Evolutionary conservation across 441 rosid genomes (phyloP).

Genomic region (Euphorbia corollata): DNA sequence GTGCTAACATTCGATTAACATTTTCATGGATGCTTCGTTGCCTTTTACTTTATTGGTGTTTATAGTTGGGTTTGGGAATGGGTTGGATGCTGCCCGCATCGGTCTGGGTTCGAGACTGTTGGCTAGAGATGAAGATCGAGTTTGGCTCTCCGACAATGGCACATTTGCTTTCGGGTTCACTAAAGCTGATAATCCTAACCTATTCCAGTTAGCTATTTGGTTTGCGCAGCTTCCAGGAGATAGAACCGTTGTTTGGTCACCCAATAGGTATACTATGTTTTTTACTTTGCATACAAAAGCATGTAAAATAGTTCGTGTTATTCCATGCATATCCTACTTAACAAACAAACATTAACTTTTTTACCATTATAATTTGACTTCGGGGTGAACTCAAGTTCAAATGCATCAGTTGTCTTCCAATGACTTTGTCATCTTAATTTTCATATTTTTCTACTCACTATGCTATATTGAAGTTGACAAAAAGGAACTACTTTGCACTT

Average conservation of each 20-base stretch:
- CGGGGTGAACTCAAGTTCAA: no score
- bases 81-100: conserved; percentile 34
- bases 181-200: conserved; percentile 24
- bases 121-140: conserved; percentile 28
- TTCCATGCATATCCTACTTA: no score
- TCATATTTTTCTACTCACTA: no score
- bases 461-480: no score
- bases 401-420: no score
- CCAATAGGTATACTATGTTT: conserved; percentile 44
- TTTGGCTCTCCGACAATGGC: conserved; percentile 64
- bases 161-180: conserved; percentile 79
- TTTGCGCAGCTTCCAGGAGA: conserved; percentile 72
- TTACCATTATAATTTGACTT: no score
- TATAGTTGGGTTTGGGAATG: conserved; percentile 16
- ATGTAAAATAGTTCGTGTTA: no score
- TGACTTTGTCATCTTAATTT: no score
- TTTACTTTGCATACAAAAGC: neutral
- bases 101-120: conserved; percentile 52
- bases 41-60: conserved; percentile 19
- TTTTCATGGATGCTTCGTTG: conserved; percentile 18
- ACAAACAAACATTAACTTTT: no score
- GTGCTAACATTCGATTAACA: no score
- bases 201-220: conserved; percentile 64
- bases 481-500: no score
- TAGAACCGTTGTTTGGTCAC: conserved; percentile 67